These are phyloP conservation scores for Graphium sp. DNA, from an alignment of 2,329 filamentous ascomycete species.

Conservation along the genomic window DNA sequence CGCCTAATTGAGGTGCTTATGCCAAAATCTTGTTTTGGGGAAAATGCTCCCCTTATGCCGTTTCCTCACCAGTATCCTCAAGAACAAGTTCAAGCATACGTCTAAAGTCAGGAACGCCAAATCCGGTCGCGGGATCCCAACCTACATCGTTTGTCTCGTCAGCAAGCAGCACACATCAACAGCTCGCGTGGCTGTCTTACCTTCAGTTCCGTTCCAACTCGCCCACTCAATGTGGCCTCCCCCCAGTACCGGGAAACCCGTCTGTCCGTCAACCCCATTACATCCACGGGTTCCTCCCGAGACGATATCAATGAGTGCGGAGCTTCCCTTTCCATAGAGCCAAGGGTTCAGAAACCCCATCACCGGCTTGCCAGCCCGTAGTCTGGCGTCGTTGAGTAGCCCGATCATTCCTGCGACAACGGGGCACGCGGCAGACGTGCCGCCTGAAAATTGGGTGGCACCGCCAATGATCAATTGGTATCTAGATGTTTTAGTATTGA, in stretches of 20 bases:
- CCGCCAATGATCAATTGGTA: slow-evolving; percentile 16
- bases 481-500: too few relatives aligned
- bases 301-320: slow-evolving; percentile 18
- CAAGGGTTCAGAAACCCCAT: slow-evolving; percentile 47
- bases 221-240: slow-evolving; percentile 10
- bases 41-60: too few relatives aligned
- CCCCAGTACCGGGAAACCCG: slow-evolving; percentile 8
- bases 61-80: too few relatives aligned
- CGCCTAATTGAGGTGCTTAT: too few relatives aligned
- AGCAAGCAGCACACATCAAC: too few relatives aligned
- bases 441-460: slow-evolving; percentile 10
- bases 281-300: not conserved
- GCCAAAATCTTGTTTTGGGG: too few relatives aligned
- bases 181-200: slow-evolving; percentile 12
- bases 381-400: slow-evolving; percentile 45
- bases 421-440: slow-evolving; percentile 39
- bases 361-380: slow-evolving; percentile 30
- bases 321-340: slow-evolving; percentile 25
- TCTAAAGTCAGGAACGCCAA: slow-evolving; percentile 14
- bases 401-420: slow-evolving; percentile 45
- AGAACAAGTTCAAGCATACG: slow-evolving; percentile 1
- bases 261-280: slow-evolving; percentile 9
- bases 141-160: too few relatives aligned
- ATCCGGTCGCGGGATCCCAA: slow-evolving; percentile 22
- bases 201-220: slow-evolving; percentile 16